These are phyloP conservation scores for Arthrobotrys sphaeroides DNA, from an alignment of 2,329 filamentous ascomycete genomes.

Conservation along the genomic window DNA sequence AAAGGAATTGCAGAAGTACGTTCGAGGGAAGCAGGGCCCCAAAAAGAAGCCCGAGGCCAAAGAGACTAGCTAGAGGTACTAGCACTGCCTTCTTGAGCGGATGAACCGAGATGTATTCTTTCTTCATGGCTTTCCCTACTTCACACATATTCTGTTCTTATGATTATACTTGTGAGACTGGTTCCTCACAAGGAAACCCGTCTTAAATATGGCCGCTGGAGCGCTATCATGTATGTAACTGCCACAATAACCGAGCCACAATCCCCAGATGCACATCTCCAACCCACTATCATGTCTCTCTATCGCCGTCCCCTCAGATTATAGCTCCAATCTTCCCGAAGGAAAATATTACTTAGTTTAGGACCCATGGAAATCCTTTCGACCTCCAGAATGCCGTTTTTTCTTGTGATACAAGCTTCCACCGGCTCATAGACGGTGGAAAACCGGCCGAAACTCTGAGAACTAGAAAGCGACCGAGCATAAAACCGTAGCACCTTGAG, in stretches of 20 bases:
- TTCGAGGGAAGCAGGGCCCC: neutral
- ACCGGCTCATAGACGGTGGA: neutral
- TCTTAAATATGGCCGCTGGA: too few relatives aligned
- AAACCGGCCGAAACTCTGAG: neutral
- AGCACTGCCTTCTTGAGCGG: too few relatives aligned
- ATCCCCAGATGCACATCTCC: neutral
- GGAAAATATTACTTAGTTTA: neutral
- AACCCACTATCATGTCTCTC: too few relatives aligned
- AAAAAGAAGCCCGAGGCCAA: neutral
- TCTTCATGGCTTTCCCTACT: too few relatives aligned
- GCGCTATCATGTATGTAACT: too few relatives aligned
- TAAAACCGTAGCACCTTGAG: constrained; percentile 5
- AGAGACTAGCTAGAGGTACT: too few relatives aligned
- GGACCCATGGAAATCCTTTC: neutral
- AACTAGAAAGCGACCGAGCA: neutral
- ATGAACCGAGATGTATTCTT: too few relatives aligned
- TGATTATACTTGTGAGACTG: too few relatives aligned
- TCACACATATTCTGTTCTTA: too few relatives aligned
- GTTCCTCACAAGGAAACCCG: too few relatives aligned
- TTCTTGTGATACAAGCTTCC: neutral
- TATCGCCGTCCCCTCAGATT: neutral
- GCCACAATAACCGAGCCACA: too few relatives aligned
- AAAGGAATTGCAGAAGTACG: neutral
- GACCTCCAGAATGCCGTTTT: neutral
- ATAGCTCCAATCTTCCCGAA: neutral